A percentile compares a stretch with the other conserved stretches of the same genome.
phyloP scores from a whole-genome alignment of 805 yeast genomes.

The Cephaloascus albidus region DNA sequence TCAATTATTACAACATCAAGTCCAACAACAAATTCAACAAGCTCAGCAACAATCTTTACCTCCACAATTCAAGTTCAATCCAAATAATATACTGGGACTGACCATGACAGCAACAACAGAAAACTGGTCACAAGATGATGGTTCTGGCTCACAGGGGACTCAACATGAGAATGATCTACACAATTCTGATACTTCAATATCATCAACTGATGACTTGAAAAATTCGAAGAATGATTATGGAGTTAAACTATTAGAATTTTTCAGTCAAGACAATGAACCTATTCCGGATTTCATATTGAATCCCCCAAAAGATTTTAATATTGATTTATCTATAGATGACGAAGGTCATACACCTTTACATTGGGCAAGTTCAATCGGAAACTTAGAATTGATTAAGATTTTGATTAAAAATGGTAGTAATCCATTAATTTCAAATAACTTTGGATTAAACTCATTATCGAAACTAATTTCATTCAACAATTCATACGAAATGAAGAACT shows the following conservation, averaged over 20 bases:
- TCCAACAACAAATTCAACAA: slow-evolving; percentile 7
- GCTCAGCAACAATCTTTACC: slow-evolving; percentile 1
- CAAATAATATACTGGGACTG: slow-evolving; percentile 3
- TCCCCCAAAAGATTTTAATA: slow-evolving; percentile 57
- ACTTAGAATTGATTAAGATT: slow-evolving; percentile 47
- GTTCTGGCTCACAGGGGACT: slow-evolving; percentile 21
- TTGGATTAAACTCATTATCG: slow-evolving; percentile 35
- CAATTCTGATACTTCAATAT: slow-evolving; percentile 27
- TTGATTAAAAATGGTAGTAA: slow-evolving; percentile 26
- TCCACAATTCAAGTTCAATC: slow-evolving; percentile 9
- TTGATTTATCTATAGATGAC: slow-evolving; percentile 62
- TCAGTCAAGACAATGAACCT: slow-evolving; percentile 35
- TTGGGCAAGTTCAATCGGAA: slow-evolving; percentile 82
- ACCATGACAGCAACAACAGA: slow-evolving; percentile 1
- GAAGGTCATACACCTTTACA: slow-evolving; percentile 79
- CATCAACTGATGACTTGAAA: slow-evolving; percentile 17
- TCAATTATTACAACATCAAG: slow-evolving; percentile 21
- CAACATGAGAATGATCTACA: slow-evolving; percentile 22
- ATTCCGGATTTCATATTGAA: slow-evolving; percentile 28
- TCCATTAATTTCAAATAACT: slow-evolving; percentile 21
- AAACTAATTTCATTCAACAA: slow-evolving; percentile 30
- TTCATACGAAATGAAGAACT: slow-evolving; percentile 25
- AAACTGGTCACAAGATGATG: slow-evolving; percentile 15
- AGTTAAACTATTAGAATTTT: slow-evolving; percentile 37
- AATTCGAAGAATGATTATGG: slow-evolving; percentile 20